Conservation (phyloP, 345 rosid genomes). For the Mercurialis annua region DNA sequence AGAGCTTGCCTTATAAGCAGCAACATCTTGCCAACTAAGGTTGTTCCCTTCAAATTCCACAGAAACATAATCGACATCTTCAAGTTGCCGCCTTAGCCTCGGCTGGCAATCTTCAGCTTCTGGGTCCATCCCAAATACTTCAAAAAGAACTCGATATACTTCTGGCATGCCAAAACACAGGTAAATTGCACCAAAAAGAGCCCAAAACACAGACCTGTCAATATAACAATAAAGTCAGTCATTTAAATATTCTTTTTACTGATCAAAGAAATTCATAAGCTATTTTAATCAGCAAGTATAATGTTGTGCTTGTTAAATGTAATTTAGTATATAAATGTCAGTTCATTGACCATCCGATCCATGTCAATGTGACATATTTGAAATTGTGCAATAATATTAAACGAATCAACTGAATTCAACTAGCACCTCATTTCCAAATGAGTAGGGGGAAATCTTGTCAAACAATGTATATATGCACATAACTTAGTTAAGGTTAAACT, state of each 20-base stretch:
- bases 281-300: not conserved
- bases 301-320: not conserved
- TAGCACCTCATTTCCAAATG: not conserved
- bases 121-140: constrained; percentile 98
- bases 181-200: constrained; percentile 91
- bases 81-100: constrained; percentile 83
- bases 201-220: constrained; percentile 88
- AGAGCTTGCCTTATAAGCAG: constrained; percentile 67
- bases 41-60: constrained; percentile 81
- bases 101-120: constrained; percentile 93
- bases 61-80: constrained; percentile 92
- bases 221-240: constrained; percentile 12
- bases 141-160: constrained; percentile 88
- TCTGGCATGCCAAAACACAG: constrained; percentile 95
- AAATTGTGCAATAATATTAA: not conserved
- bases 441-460: not conserved
- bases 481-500: not conserved
- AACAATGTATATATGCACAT: not conserved
- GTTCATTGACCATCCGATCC: not conserved
- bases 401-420: not conserved
- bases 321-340: not conserved
- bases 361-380: not conserved
- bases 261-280: not conserved
- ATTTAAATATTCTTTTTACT: not conserved
- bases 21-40: constrained; percentile 90